Conservation (phyloP, 352 stramenopile genomes). For the Globisporangium okanoganense region DNA sequence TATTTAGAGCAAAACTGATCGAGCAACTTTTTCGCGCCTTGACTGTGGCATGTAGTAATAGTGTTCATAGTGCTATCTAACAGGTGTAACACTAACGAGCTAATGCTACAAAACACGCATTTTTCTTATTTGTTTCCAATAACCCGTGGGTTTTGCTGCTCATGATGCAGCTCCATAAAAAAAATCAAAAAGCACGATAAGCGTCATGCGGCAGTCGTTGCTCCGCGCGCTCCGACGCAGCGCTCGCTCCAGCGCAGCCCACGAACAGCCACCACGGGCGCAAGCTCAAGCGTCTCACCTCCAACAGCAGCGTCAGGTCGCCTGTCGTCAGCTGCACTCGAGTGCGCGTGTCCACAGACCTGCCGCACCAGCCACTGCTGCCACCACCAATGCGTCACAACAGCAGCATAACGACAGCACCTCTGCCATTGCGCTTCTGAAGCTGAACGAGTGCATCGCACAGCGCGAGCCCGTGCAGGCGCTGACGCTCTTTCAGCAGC, state of each 20-base stretch:
- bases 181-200: neutral
- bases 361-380: neutral
- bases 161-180: neutral
- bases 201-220: constrained; percentile 1
- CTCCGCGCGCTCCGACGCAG: constrained; percentile 1
- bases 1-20: no score
- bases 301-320: neutral
- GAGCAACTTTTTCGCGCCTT: no score
- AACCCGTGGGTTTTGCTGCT: no score
- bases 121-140: no score
- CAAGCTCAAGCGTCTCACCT: neutral
- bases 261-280: neutral
- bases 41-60: no score
- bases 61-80: no score
- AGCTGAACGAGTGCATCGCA: constrained; percentile 36
- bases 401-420: neutral
- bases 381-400: neutral
- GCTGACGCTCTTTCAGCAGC: constrained; percentile 30
- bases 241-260: neutral
- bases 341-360: neutral
- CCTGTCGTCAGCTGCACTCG: neutral
- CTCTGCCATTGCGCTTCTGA: constrained; percentile 13
- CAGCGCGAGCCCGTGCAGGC: constrained; percentile 27
- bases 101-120: no score
- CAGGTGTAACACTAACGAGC: no score